Percentiles rank a stretch among this genome's conserved stretches.
phyloP scores from a whole-genome alignment of 2,329 filamentous ascomycete species.

The Scytalidium lignicola region DNA sequence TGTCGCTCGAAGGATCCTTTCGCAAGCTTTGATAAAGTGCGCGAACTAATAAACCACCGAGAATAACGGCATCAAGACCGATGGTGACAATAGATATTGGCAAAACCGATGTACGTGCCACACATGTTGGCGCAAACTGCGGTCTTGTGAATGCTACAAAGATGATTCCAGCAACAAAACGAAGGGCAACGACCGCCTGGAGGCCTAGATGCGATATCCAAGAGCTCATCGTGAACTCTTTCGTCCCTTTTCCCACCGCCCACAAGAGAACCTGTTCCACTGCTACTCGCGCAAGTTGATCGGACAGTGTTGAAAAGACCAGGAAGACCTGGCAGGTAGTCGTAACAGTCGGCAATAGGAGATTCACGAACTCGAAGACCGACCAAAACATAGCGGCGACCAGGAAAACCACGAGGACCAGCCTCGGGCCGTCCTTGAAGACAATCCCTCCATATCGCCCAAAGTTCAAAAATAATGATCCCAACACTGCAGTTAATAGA shows the following conservation, averaged over 20 bases:
- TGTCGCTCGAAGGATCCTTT: constrained; percentile 8
- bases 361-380: constrained; percentile 25
- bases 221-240: constrained; percentile 12
- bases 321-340: constrained; percentile 23
- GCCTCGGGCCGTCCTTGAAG: constrained; percentile 30
- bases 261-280: constrained; percentile 29
- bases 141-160: constrained; percentile 27
- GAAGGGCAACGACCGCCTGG: constrained; percentile 21
- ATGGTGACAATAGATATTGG: constrained; percentile 25
- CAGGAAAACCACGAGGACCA: constrained; percentile 31
- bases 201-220: constrained; percentile 17
- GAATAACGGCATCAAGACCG: constrained; percentile 24
- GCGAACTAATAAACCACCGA: constrained; percentile 21
- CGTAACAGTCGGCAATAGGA: constrained; percentile 15
- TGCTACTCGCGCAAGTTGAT: constrained; percentile 26
- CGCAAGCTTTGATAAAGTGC: constrained; percentile 14
- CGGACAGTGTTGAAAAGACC: constrained; percentile 24
- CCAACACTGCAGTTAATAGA: constrained; percentile 25
- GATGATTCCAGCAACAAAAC: constrained; percentile 23
- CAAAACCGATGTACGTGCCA: constrained; percentile 22
- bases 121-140: constrained; percentile 25
- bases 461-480: constrained; percentile 23
- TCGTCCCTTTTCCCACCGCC: constrained; percentile 23
- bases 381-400: constrained; percentile 26
- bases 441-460: constrained; percentile 25